Base-by-base conservation (phyloP, 2,329 filamentous ascomycete genomes). In the Hymenotorrendiella dingleyae region DNA sequence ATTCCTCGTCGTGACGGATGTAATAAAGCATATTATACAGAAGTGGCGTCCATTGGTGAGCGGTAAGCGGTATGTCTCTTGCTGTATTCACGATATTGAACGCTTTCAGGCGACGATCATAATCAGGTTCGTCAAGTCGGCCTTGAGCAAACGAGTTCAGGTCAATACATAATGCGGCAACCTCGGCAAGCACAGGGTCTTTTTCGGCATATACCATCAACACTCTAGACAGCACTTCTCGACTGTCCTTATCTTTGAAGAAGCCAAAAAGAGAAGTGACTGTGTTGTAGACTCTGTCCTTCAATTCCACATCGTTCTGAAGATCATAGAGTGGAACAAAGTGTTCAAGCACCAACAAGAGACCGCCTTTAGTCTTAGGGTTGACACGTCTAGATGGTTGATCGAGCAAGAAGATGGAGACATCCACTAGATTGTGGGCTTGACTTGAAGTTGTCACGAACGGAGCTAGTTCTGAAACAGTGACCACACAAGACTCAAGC, bases 11-110 rank as follows among this genome's bases (percentile, higher is more conserved):
- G 50, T 91, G 80, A 52, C 81, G 82, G 51, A 96, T 82, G 59
- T 84, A 93, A 64, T 83, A 97, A 2, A 95, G 72, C 68, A 94
- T 77, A 59, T 97, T 98, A 66, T 90, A 85, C 9, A 97, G 67
- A 16, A 98, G 65, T 5, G 93, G 90, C 40, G 82, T 75, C 91
- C 93, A 98, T 63, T 95, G 86, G 45, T 76, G 75, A 1, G 80
- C 66, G 0, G 76, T 82, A 47, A 90, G 78, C 0, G 70, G 65
- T 1, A 61, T 61, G 27, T 78, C 78, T n/a, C 75, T 68, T 3
- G 76, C 67, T 29, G 77, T 74, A 26, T 83, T 85, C 49, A 97
- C 82, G 6, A 67, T 62, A 45, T 74, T 81, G 65, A 93, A 97
- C 3, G 88, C 89, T 35, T 73, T 67, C 5, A 94, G 73, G 12